Conservation (phyloP, 495 filamentous ascomycete genomes). For the Friedmanniomyces endolithicus region DNA sequence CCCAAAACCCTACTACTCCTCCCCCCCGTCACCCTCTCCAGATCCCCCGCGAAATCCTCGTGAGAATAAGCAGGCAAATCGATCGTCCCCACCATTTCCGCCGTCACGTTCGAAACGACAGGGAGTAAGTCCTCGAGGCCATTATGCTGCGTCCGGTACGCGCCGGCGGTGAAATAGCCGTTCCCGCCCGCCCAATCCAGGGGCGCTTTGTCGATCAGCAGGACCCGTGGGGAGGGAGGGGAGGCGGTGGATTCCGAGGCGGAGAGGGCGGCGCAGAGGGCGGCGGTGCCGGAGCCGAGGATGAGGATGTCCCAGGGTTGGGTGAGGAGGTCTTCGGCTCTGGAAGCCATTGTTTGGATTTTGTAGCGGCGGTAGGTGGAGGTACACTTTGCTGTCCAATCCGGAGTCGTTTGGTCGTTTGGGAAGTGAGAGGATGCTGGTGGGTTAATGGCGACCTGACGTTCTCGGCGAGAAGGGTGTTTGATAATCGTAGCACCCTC, state of each 20-base stretch:
- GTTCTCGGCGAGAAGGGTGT: no score
- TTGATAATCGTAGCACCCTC: no score
- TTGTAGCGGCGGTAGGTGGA: no score
- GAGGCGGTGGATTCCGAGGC: conserved; percentile 32
- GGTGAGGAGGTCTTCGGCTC: neutral
- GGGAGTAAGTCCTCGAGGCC: conserved; percentile 39
- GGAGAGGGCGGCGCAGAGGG: conserved; percentile 42
- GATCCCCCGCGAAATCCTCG: conserved; percentile 37
- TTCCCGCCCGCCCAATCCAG: conserved; percentile 45
- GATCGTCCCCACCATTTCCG: conserved; percentile 28
- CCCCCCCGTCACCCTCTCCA: conserved; percentile 39
- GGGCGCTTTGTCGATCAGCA: conserved; percentile 44
- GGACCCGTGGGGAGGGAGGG: conserved; percentile 21
- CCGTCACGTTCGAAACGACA: conserved; percentile 38
- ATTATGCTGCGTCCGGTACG: conserved; percentile 38
- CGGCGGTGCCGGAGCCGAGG: conserved; percentile 47
- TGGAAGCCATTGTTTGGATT: no score
- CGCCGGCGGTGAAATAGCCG: conserved; percentile 46
- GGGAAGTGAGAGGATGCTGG: no score
- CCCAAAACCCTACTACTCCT: conserved; percentile 36
- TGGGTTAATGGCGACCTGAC: no score
- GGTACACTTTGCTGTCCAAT: no score
- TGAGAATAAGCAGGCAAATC: conserved; percentile 37
- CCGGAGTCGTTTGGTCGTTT: no score
- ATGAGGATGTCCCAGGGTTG: conserved; percentile 38